phyloP scores from a whole-genome alignment of 2,329 filamentous ascomycete species.

The Trichoderma arundinaceum region DNA sequence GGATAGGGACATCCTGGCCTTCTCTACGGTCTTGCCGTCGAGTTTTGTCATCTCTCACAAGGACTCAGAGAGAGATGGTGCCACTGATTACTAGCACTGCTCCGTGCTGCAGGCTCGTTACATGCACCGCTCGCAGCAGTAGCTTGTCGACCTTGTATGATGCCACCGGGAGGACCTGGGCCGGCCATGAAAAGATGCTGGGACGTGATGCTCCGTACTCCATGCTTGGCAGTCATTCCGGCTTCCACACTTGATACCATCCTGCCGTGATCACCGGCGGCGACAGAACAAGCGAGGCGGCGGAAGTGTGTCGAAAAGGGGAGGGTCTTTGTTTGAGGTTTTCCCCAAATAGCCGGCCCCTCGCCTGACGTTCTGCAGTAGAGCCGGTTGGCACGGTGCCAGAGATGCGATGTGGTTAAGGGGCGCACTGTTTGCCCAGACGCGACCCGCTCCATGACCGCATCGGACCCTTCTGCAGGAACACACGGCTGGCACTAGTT shows the following conservation, averaged over 20 bases:
- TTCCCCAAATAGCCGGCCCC: slow-evolving; percentile 8
- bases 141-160: slow-evolving; percentile 10
- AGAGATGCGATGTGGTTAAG: background rate
- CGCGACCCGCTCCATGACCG: slow-evolving; percentile 29
- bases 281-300: slow-evolving; percentile 21
- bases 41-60: slow-evolving; percentile 21
- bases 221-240: slow-evolving; percentile 8
- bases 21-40: slow-evolving; percentile 14
- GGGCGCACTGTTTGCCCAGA: slow-evolving; percentile 26
- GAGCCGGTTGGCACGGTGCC: slow-evolving; percentile 3
- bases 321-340: slow-evolving; percentile 17
- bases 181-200: slow-evolving; percentile 2
- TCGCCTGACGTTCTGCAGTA: slow-evolving; percentile 15
- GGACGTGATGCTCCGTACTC: background rate
- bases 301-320: slow-evolving; percentile 26
- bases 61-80: slow-evolving; percentile 8
- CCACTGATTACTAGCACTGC: slow-evolving; percentile 14
- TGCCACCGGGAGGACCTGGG: slow-evolving; percentile 3
- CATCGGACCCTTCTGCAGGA: slow-evolving; percentile 34
- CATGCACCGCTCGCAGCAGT: background rate
- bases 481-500: slow-evolving; percentile 27
- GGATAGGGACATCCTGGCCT: slow-evolving; percentile 11
- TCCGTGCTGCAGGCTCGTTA: slow-evolving; percentile 4
- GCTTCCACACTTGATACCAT: slow-evolving; percentile 5
- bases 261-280: slow-evolving; percentile 27